Conservation (phyloP, 208 protist species). For the Leishmania arabica region DNA sequence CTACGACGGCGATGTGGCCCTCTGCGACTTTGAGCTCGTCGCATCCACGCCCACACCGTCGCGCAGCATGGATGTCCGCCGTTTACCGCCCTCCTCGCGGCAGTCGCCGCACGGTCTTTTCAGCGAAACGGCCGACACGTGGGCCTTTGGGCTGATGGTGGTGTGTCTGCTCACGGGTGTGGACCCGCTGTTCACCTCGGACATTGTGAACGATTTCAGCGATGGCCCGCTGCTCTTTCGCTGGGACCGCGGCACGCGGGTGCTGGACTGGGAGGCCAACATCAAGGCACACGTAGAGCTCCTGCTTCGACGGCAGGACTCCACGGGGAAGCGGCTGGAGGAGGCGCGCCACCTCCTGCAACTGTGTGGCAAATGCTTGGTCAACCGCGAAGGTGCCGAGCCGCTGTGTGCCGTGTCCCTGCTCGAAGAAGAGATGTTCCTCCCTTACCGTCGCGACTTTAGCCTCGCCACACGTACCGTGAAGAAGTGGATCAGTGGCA, state of each 20-base stretch:
- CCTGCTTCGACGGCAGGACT: slow-evolving; percentile 41
- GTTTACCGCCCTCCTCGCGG: slow-evolving; percentile 59
- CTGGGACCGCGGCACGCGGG: slow-evolving; percentile 26
- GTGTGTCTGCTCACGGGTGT: slow-evolving; percentile 79
- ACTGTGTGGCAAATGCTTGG: slow-evolving; percentile 62
- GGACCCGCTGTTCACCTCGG: slow-evolving; percentile 68
- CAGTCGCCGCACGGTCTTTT: slow-evolving; percentile 76
- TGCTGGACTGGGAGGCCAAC: slow-evolving; percentile 81
- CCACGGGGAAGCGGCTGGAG: slow-evolving; percentile 13
- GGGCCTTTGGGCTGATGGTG: slow-evolving; percentile 67
- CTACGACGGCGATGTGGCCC: slow-evolving; percentile 43
- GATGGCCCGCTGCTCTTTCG: slow-evolving; percentile 58
- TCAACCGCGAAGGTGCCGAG: slow-evolving; percentile 45
- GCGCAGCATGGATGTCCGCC: slow-evolving; percentile 14
- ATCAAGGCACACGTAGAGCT: slow-evolving; percentile 55
- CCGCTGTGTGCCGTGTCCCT: slow-evolving; percentile 43
- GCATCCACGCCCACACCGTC: slow-evolving; percentile 27
- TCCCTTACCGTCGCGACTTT: slow-evolving; percentile 27
- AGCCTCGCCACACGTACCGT: slow-evolving; percentile 33
- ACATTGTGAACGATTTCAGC: slow-evolving; percentile 81
- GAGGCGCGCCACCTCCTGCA: slow-evolving; percentile 43
- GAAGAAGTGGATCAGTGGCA: slow-evolving; percentile 29
- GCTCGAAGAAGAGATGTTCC: slow-evolving; percentile 52
- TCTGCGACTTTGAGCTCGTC: slow-evolving; percentile 91
- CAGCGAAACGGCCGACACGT: slow-evolving; percentile 56